phyloP scores from a whole-genome alignment of 352 stramenopile species.

The Hyaloperonospora brassicae region DNA sequence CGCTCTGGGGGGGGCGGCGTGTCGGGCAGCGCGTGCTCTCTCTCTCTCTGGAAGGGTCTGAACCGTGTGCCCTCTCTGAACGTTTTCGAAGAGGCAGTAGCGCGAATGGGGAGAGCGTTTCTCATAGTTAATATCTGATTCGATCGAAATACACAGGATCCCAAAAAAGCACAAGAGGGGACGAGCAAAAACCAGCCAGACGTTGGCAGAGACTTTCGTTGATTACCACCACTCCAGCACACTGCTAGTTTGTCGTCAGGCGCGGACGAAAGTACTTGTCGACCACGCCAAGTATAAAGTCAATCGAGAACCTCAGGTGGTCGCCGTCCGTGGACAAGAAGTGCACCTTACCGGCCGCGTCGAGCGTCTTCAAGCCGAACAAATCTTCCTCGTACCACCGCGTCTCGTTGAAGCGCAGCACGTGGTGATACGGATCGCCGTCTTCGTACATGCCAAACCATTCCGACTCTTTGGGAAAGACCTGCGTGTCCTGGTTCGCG shows the following conservation, averaged over 20 bases:
- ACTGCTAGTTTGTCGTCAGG: background rate
- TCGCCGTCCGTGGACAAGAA: conserved; percentile 87
- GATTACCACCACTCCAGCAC: too few relatives aligned
- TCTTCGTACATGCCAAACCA: conserved; percentile 85
- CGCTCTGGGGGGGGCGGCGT: too few relatives aligned
- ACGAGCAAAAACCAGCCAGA: too few relatives aligned
- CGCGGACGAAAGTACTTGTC: conserved; percentile 60
- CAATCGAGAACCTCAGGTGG: conserved; percentile 85
- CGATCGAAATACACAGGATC: too few relatives aligned
- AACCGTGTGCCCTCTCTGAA: too few relatives aligned
- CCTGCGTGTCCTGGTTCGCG: conserved; percentile 85
- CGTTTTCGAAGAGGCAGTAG: too few relatives aligned
- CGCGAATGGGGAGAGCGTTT: too few relatives aligned
- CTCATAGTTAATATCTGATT: too few relatives aligned
- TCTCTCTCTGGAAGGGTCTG: too few relatives aligned
- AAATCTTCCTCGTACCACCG: conserved; percentile 88
- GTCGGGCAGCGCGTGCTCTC: too few relatives aligned
- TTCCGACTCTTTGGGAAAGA: conserved; percentile 80
- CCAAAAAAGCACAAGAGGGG: too few relatives aligned
- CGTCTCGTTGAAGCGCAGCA: conserved; percentile 89
- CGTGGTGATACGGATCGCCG: conserved; percentile 43
- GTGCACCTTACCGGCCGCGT: conserved; percentile 82
- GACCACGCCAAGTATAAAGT: conserved; percentile 78
- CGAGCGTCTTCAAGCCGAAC: conserved; percentile 86
- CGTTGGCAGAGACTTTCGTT: too few relatives aligned